Evolutionary conservation across 139 green algal genomes (phyloP).

Genomic region (Picochlorum sp.): DNA sequence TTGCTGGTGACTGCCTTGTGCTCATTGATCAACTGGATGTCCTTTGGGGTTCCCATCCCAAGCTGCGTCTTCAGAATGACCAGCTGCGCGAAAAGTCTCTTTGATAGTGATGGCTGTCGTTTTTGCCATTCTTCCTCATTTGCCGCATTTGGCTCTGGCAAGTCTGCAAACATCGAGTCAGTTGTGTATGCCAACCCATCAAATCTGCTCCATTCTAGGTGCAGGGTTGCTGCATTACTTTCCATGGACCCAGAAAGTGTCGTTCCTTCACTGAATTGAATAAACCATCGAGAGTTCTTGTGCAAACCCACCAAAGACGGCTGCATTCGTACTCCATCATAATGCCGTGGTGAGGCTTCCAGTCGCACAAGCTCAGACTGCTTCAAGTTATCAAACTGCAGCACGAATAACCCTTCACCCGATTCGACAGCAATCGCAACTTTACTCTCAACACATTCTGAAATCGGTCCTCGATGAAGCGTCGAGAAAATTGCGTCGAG

Average conservation of each 20-base stretch:
- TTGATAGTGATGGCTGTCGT: conserved; percentile 6
- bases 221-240: neutral
- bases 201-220: conserved; percentile 49
- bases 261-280: neutral
- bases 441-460: too few relatives aligned
- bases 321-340: too few relatives aligned
- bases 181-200: conserved; percentile 53
- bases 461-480: too few relatives aligned
- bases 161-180: conserved; percentile 52
- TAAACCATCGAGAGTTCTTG: neutral
- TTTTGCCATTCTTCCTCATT: conserved; percentile 18
- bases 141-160: conserved; percentile 40
- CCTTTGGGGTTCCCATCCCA: conserved; percentile 8
- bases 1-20: conserved; percentile 16
- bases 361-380: too few relatives aligned
- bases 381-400: too few relatives aligned
- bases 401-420: too few relatives aligned
- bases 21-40: conserved; percentile 6
- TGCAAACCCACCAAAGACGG: too few relatives aligned
- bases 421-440: too few relatives aligned
- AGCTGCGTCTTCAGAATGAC: conserved; percentile 44
- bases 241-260: neutral
- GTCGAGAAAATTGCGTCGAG: too few relatives aligned
- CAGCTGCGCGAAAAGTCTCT: conserved; percentile 26
- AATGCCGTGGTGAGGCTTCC: too few relatives aligned